phyloP scores from a whole-genome alignment of 176 grass and related monocot species.

The Eleusine coracana region DNA sequence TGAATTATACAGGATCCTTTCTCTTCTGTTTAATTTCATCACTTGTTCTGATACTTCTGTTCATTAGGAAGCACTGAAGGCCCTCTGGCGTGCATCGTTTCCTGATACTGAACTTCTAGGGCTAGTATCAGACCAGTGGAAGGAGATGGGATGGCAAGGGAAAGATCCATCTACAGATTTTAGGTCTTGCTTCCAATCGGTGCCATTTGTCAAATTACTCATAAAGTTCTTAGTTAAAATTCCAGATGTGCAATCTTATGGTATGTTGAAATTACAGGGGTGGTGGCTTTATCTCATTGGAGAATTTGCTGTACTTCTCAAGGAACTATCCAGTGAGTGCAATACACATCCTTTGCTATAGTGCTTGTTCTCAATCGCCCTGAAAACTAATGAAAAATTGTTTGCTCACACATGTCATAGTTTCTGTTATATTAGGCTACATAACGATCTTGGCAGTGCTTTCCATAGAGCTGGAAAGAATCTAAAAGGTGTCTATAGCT shows the following conservation, averaged over 20 bases:
- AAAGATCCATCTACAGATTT: slow-evolving; percentile 99
- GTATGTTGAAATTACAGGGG: slow-evolving; percentile 60
- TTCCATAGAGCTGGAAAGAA: not conserved
- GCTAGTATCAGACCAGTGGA: slow-evolving; percentile 93
- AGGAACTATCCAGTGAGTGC: slow-evolving; percentile 77
- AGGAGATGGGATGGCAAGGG: slow-evolving; percentile 99
- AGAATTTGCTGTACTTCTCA: slow-evolving; percentile 93
- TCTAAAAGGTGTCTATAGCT: not conserved
- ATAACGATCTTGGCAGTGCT: not conserved
- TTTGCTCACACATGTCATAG: not conserved
- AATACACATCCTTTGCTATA: slow-evolving; percentile 22
- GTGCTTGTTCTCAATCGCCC: not conserved
- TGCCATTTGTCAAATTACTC: not conserved
- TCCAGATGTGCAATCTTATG: slow-evolving; percentile 8
- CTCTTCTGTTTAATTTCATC: not conserved
- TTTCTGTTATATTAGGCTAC: not conserved
- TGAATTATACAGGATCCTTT: not conserved
- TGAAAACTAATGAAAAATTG: not conserved
- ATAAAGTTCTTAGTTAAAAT: not conserved
- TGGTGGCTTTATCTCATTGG: slow-evolving; percentile 96
- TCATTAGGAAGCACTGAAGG: slow-evolving; percentile 73
- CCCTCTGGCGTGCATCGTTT: slow-evolving; percentile 81
- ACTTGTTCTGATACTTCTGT: slow-evolving; percentile 17
- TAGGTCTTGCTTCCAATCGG: slow-evolving; percentile 45
- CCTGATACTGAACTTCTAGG: slow-evolving; percentile 77